Evolutionary conservation across 139 green algal species (phyloP).

Genomic region (Marvania coccoides): DNA sequence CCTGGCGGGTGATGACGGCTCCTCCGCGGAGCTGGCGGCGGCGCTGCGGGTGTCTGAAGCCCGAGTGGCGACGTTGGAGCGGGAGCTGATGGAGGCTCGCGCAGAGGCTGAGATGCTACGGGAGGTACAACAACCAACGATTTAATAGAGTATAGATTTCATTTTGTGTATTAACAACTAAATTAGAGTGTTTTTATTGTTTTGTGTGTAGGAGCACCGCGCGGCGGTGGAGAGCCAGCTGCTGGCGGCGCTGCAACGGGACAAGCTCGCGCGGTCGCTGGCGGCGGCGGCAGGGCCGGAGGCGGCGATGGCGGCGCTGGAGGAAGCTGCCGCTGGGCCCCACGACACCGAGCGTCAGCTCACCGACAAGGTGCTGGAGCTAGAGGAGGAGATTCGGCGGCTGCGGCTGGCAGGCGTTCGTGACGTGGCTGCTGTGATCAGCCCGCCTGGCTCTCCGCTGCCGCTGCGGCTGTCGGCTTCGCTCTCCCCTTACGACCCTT

Average conservation of each 20-base stretch:
- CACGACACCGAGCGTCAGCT: not conserved
- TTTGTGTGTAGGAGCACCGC: not conserved
- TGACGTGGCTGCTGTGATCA: not conserved
- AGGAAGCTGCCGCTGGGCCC: not conserved
- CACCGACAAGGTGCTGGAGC: not conserved
- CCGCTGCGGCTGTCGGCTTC: constrained; percentile 1
- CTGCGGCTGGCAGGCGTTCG: not conserved
- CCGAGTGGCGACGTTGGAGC: not conserved
- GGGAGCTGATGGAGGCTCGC: not conserved
- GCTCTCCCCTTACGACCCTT: not conserved
- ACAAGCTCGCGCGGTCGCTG: constrained; percentile 1
- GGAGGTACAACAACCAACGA: too few species aligned
- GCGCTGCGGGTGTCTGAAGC: not conserved
- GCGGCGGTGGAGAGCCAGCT: not conserved
- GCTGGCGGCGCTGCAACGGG: not conserved
- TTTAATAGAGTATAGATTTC: too few species aligned
- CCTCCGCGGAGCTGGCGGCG: not conserved
- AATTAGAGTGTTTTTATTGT: too few species aligned
- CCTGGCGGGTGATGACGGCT: not conserved
- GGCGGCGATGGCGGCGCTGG: not conserved
- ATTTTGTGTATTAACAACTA: too few species aligned
- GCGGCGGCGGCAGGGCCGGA: not conserved
- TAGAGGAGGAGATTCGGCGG: not conserved
- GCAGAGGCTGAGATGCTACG: not conserved
- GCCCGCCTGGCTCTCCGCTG: not conserved